Base-by-base conservation (phyloP, 257 asterid genomes). In the Sherardia arvensis region DNA sequence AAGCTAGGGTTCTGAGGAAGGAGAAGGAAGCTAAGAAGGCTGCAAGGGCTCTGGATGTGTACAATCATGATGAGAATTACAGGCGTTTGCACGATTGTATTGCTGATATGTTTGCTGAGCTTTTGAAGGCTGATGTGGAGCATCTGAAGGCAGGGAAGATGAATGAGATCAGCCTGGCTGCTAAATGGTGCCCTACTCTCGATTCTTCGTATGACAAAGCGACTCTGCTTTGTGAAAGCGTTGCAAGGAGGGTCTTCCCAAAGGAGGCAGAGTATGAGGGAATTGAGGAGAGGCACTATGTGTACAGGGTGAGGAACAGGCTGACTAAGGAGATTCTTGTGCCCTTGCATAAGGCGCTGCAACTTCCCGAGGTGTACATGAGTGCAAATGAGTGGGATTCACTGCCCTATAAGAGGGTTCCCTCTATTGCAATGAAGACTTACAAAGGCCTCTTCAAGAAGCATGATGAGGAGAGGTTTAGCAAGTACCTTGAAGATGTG, bases 341-440 rank as follows among this genome's bases (percentile, higher is more conserved):
- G 32, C 87, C 92, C 22, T 54, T 85, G 61, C 86, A 66, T 20
- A 75, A 67, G 66, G 86, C 77, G 4, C 66, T 85, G 61, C 71
- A 80, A 23, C 62, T 85, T 73, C 88, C 92, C 0, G 86, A 85
- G 79, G 83, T 82, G 38, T 85, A 73, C 26, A 84, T 84, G 83
- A 81, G 87, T 73, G 85, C 84, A 0, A 81, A 77, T 2, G 49
- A 79, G 64, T 81, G 87, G 91, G 69, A 68, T 45, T 64, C 65
- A 0, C 69, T 81, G 43, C 76, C 80, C 0, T 84, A 81, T 32
- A 73, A 81, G 20, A 67, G 83, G 34, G 86, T 84, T 22, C 76
- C 87, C 21, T 84, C 87, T 3, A 74, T 84, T n/a, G 91, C 84
- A 1, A 81, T 81, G 87, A 77, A 75, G 75, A 79, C 77, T 10